Conservation (phyloP, 164 flowering plant genomes). For the Piper betle region DNA sequence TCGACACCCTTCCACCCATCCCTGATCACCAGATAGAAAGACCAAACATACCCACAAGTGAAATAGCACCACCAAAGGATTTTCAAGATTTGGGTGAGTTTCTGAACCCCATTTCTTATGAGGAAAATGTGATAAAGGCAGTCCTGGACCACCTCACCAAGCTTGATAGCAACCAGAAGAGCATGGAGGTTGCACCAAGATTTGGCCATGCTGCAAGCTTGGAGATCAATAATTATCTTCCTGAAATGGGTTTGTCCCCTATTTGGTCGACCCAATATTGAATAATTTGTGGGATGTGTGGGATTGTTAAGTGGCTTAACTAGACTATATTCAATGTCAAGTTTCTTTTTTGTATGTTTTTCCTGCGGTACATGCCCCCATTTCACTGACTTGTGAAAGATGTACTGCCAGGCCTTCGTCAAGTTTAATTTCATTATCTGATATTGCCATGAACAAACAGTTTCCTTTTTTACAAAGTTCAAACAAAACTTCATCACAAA, state of each 20-base stretch:
- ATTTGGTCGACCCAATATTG: constrained; percentile 23
- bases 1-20: constrained; percentile 9
- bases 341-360: too few species aligned
- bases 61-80: background rate
- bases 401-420: too few species aligned
- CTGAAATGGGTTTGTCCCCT: constrained; percentile 23
- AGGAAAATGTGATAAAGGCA: constrained; percentile 18
- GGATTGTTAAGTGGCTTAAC: too few species aligned
- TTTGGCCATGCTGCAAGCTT: constrained; percentile 11
- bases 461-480: too few species aligned
- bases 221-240: constrained; percentile 32
- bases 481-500: too few species aligned
- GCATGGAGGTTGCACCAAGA: constrained; percentile 3
- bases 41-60: constrained; percentile 4
- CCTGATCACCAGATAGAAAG: constrained; percentile 7
- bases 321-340: too few species aligned
- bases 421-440: too few species aligned
- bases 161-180: constrained; percentile 7
- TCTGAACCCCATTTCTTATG: constrained; percentile 18
- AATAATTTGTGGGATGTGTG: background rate
- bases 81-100: constrained; percentile 2
- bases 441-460: too few species aligned
- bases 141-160: constrained; percentile 18
- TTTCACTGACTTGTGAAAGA: too few species aligned
- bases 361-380: too few species aligned